Percentiles rank a stretch among this genome's conserved stretches.
Evolutionary conservation across 805 yeast species (phyloP).

Genomic region (Metschnikowia continentalis): DNA sequence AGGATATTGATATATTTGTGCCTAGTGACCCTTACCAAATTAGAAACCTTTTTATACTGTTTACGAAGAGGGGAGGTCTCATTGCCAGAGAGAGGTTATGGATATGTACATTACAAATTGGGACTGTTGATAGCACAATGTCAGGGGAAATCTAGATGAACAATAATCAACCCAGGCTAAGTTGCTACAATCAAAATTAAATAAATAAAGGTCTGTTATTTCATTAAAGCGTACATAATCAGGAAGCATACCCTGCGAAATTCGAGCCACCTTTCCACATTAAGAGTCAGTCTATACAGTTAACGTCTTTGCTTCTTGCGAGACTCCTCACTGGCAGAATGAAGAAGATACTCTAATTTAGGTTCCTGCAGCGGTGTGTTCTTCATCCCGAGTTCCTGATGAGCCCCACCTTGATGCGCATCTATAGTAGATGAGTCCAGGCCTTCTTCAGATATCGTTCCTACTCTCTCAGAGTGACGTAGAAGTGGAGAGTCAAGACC

Average conservation of each 20-base stretch:
- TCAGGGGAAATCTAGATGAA: background rate
- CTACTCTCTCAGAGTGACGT: background rate
- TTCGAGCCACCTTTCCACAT: background rate
- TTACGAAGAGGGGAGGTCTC: background rate
- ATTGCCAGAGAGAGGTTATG: background rate
- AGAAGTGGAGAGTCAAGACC: background rate
- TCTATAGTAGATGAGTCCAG: conserved; percentile 3
- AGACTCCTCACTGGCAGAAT: background rate
- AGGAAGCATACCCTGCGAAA: background rate
- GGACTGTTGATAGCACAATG: background rate
- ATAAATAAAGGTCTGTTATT: background rate
- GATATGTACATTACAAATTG: background rate
- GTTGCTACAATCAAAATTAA: too few species aligned
- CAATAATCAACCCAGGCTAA: background rate
- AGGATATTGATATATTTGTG: background rate
- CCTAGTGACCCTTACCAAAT: background rate
- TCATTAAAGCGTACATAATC: background rate
- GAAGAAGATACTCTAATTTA: conserved; percentile 2
- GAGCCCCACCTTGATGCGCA: background rate
- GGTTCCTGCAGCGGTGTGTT: conserved; percentile 3
- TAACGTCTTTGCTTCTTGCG: conserved; percentile 1
- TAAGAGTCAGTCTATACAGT: background rate
- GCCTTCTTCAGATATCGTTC: conserved; percentile 1
- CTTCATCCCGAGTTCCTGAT: background rate
- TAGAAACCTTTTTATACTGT: background rate